phyloP scores from a whole-genome alignment of 352 stramenopile genomes.

The Plasmopara muralis region DNA sequence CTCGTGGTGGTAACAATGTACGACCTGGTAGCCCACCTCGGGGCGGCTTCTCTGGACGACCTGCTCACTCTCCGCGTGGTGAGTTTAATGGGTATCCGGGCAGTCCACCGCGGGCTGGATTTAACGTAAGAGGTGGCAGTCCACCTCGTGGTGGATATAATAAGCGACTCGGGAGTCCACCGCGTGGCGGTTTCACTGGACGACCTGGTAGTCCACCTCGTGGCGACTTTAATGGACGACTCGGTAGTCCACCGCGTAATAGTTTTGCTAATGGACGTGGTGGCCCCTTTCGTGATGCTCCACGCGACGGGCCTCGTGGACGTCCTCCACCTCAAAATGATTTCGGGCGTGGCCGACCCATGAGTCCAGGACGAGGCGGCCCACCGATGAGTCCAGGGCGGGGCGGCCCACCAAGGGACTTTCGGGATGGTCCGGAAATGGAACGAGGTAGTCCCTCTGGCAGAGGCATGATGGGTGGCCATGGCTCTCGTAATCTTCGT shows the following conservation, averaged over 20 bases:
- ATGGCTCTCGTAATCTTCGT: conserved; percentile 17
- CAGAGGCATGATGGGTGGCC: conserved; percentile 17
- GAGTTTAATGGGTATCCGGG: conserved; percentile 3
- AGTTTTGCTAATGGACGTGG: conserved; percentile 10
- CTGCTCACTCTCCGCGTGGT: conserved; percentile 5
- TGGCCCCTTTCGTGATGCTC: conserved; percentile 13
- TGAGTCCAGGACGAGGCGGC: conserved; percentile 21
- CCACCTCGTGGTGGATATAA: conserved; percentile 13
- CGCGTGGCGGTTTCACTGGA: conserved; percentile 2
- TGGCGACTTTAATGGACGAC: conserved; percentile 7
- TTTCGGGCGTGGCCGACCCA: conserved; percentile 15
- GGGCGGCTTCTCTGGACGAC: conserved; percentile 5
- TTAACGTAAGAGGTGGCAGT: conserved; percentile 7
- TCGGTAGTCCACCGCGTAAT: conserved; percentile 10
- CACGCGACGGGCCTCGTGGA: conserved; percentile 10
- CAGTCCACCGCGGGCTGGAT: conserved; percentile 6
- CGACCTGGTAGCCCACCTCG: conserved; percentile 3
- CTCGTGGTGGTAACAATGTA: conserved; percentile 9
- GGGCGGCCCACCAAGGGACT: conserved; percentile 18
- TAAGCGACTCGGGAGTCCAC: conserved; percentile 12
- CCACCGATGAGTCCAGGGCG: conserved; percentile 21
- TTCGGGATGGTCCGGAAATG: conserved; percentile 17
- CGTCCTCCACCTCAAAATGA: conserved; percentile 24
- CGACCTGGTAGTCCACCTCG: conserved; percentile 3
- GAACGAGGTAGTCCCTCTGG: conserved; percentile 21